Conservation (phyloP, 306 rosid species). For the Amphicarpaea edgeworthii region DNA sequence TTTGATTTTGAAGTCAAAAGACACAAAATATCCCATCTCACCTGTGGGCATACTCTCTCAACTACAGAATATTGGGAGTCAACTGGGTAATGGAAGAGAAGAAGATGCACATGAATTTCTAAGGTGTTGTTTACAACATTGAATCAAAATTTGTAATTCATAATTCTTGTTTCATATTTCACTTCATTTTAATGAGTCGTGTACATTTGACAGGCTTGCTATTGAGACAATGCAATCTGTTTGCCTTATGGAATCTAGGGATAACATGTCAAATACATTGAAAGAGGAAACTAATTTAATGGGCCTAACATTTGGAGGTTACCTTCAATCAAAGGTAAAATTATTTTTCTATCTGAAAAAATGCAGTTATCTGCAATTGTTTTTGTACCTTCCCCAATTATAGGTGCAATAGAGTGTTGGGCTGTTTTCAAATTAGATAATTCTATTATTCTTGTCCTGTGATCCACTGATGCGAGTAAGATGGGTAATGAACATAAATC, state of each 20-base stretch:
- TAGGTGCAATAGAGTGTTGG: slow-evolving; percentile 12
- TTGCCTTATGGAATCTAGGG: slow-evolving; percentile 69
- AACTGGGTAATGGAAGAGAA: slow-evolving; percentile 86
- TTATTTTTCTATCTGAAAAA: neutral
- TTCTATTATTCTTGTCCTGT: slow-evolving; percentile 1
- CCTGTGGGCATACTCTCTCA: slow-evolving; percentile 76
- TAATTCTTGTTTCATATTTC: slow-evolving; percentile 19
- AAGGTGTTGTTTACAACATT: slow-evolving; percentile 59
- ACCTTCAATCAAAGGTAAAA: slow-evolving; percentile 84
- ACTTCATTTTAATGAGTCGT: neutral
- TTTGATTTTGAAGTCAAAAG: slow-evolving; percentile 73
- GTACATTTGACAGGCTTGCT: slow-evolving; percentile 61
- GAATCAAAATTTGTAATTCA: slow-evolving; percentile 12
- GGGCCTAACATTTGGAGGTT: slow-evolving; percentile 93
- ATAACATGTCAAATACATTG: slow-evolving; percentile 51
- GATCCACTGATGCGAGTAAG: slow-evolving; percentile 20
- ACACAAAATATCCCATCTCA: slow-evolving; percentile 70
- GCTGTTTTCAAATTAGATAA: slow-evolving; percentile 4
- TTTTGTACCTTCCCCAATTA: neutral
- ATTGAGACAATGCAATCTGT: slow-evolving; percentile 85
- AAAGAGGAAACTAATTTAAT: slow-evolving; percentile 81
- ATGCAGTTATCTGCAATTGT: neutral
- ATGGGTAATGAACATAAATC: slow-evolving; percentile 36
- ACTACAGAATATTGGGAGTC: slow-evolving; percentile 73
- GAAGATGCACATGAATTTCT: slow-evolving; percentile 97